Conservation (phyloP, 805 yeast species). For the Ogataea ganodermae region DNA sequence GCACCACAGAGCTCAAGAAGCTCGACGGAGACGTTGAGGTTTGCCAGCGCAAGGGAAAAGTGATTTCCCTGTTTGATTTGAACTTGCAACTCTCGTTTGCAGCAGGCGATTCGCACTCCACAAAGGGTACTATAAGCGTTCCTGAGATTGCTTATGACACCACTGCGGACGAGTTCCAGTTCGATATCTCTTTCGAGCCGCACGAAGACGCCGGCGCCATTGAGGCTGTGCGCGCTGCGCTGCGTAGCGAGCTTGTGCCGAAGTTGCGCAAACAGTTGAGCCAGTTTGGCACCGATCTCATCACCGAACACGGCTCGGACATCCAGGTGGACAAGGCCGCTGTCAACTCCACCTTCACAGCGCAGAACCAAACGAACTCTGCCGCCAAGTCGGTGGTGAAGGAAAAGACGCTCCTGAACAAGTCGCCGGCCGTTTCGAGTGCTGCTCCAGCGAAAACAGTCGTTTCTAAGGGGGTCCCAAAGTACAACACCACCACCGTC, state of each 20-base stretch:
- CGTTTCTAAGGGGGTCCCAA: constrained; percentile 43
- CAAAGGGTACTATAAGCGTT: constrained; percentile 69
- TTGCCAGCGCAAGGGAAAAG: constrained; percentile 95
- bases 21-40: constrained; percentile 97
- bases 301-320: constrained; percentile 75
- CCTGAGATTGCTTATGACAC: constrained; percentile 97
- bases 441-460: constrained; percentile 15
- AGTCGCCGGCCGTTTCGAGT: constrained; percentile 13
- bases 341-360: constrained; percentile 57
- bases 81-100: constrained; percentile 59
- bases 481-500: constrained; percentile 78
- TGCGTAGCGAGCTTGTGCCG: constrained; percentile 62
- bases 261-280: constrained; percentile 59
- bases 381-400: constrained; percentile 29
- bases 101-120: constrained; percentile 42
- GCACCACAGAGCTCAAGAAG: constrained; percentile 49
- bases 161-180: constrained; percentile 81
- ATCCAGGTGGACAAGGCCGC: constrained; percentile 79
- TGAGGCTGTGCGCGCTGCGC: constrained; percentile 48
- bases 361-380: constrained; percentile 45
- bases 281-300: constrained; percentile 76
- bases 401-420: constrained; percentile 33
- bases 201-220: constrained; percentile 50
- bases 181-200: constrained; percentile 65
- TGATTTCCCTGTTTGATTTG: constrained; percentile 86